Base-by-base conservation (phyloP, 2,329 filamentous ascomycete genomes). In the Lecanicillium sp. region DNA sequence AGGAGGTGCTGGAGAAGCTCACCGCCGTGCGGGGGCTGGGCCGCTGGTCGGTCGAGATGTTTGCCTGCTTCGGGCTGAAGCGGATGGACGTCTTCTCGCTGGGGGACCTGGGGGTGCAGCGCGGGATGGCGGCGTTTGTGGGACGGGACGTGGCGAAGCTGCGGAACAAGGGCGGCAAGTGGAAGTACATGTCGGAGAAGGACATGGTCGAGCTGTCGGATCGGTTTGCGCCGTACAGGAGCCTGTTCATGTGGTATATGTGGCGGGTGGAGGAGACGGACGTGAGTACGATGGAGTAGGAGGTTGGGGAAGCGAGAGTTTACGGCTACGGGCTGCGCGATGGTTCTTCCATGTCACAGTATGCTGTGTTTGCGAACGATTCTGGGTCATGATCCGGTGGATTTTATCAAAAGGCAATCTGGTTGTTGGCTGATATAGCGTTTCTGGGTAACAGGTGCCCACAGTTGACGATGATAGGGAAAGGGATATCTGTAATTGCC, bases 231-330 rank as follows among this genome's bases (percentile, higher is more conserved):
- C 93, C 91, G 3, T 97, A 95, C 67, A 84, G 90, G 61, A 93
- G 85, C 58, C 64, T 96, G 36, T 95, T 95, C 60, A 96, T 96
- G 90, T 96, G 90, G 90, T 95, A 95, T 63, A 95, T 95, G 87
- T 96, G 91, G 90, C 75, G 85, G 51, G 82, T 91, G 10, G 86
- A 85, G 62, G 81, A 89, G 61, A 88, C 89, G 4, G 86, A 94
- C 64, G 68, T 90, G 21, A 81, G 75, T 53, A 76, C 77, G 3
- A 60, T 83, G 64, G 78, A 79, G 54, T 69, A 58, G 59, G 62
- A 56, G 41, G 46, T n/a, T n/a, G n/a, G 40, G 23, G 43, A 42
- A 23, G 49, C 37, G 15, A 48, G 12, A 52, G 51, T 56, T 54
- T 56, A 7, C 5, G 32, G 32, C 32, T n/a, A 20, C 32, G 40